Base-by-base conservation (phyloP, 2,329 filamentous ascomycete genomes). In the Parastagonospora avenae region DNA sequence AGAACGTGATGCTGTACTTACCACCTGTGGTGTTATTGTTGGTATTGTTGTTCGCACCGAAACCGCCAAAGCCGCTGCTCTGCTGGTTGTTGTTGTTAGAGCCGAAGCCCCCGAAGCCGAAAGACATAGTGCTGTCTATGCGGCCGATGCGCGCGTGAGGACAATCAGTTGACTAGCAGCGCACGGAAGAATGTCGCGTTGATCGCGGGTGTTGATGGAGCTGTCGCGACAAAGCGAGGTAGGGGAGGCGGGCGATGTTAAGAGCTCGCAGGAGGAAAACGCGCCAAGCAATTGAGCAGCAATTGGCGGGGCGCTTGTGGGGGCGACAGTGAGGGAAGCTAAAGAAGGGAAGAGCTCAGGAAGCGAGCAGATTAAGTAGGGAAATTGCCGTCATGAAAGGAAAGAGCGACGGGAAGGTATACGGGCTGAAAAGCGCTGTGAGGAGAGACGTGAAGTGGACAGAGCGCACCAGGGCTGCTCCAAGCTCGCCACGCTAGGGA, bases 31-130 rank as follows among this genome's bases (percentile, higher is more conserved):
- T 61, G 56, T 68, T 74, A 48, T 62, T 66, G 60, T 59, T 64
- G 48, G 62, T 66, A 31, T 16, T 42, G 40, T 28, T 49, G 39
- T 19, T 49, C 15, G 74, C 62, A 24, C 77, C 77, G 66, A 79
- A 79, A 48, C 76, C 76, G 50, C 67, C 76, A 65, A 71, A 71
- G 55, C 59, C 59, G 38, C 54, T 57, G 44, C 57, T 61, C 57
- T 66, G 60, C 48, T 73, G 71, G 42, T 59, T 60, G 53, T 52
- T 55, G 48, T 68, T 68, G 54, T 67, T 74, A 44, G 75, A 68
- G 59, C 77, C 77, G 64, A 80, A 80, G 64, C 77, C 77, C 59
- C 66, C 68, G 48, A 70, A 72, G 73, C 84, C 84, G 61, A 89
- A 89, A 50, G 69, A 71, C 70, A 73, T 72, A 40, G 50, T 70